Evolutionary conservation across 345 rosid species (phyloP).

Genomic region (Hypericum perforatum): DNA sequence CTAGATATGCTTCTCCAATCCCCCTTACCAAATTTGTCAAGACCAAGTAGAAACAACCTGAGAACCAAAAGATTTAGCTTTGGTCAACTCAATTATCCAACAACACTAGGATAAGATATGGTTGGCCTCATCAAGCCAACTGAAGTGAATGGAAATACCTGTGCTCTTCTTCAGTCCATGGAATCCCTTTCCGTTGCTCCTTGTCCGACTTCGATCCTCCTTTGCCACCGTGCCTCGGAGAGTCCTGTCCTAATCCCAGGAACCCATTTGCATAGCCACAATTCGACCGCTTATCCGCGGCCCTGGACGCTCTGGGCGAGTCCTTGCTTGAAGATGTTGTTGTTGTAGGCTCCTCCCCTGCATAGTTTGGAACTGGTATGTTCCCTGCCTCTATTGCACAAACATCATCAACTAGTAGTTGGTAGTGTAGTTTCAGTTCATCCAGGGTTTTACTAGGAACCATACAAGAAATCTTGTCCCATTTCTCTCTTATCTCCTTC

Average conservation of each 20-base stretch:
- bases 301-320: constrained; percentile 10
- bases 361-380: constrained; percentile 53
- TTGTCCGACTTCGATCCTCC: constrained; percentile 61
- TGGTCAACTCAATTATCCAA: no score
- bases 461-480: constrained; percentile 59
- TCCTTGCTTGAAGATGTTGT: constrained; percentile 35
- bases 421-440: constrained; percentile 55
- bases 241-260: constrained; percentile 36
- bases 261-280: constrained; percentile 34
- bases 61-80: background rate
- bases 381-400: constrained; percentile 62
- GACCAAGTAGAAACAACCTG: constrained; percentile 78
- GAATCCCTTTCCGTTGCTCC: constrained; percentile 83
- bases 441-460: constrained; percentile 49
- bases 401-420: constrained; percentile 54
- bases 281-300: constrained; percentile 32
- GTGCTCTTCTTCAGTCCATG: constrained; percentile 98
- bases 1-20: constrained; percentile 98
- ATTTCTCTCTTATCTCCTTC: constrained; percentile 41
- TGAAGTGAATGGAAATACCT: constrained; percentile 31
- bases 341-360: constrained; percentile 35
- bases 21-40: constrained; percentile 91
- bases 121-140: background rate
- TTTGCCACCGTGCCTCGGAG: constrained; percentile 46
- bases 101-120: background rate